Base-by-base conservation (phyloP, 2,329 filamentous ascomycete species). In the Rhynchosporium graminicola region DNA sequence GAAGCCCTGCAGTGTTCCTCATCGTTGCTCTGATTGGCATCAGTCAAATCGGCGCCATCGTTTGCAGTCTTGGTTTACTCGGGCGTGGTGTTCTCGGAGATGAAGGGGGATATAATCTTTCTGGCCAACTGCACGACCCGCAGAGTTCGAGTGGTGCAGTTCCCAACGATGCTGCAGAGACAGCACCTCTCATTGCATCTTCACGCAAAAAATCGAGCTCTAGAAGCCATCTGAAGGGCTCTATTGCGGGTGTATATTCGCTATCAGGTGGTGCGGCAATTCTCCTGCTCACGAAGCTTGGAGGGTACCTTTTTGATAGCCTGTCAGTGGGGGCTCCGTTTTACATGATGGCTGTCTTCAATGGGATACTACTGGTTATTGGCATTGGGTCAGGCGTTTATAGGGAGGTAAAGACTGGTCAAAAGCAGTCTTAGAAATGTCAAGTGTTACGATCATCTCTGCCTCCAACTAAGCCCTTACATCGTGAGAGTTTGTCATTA, bases 41-140 rank as follows among this genome's bases (percentile, higher is more conserved):
- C 72, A 96, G 91, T 71, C 95, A 99, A 76, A 98, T 99, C 65
- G 95, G 94, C 2, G 90, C 92, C 10, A 98, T 99, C 63, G 95
- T 99, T 0, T 97, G 93, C 77, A 96, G 91, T 67, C 83, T 99
- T n/a, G 92, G 91, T 0, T 86, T 95, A 0, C 82, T 99, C 2
- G 92, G 92, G 43, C 86, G 87, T 15, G 93, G 92, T 3, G 88
- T 98, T 28, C 80, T 96, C 56, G 76, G 76, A 68, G 78, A 78
- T 62, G 77, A 77, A 64, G 70, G 71, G 28, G 72, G 71, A 7
- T 73, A 72, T 46, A 74, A 69, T 42, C 63, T 73, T 7, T 73
- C 72, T 6, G 70, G 69, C 1, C 73, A 74, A 52, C 63, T 73
- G 26, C 59, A 65, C 40, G 63, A 64, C 55, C 33, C 61, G 45